Conservation (phyloP, 768 basidiomycete genomes). For the Chalciporus chontae region DNA sequence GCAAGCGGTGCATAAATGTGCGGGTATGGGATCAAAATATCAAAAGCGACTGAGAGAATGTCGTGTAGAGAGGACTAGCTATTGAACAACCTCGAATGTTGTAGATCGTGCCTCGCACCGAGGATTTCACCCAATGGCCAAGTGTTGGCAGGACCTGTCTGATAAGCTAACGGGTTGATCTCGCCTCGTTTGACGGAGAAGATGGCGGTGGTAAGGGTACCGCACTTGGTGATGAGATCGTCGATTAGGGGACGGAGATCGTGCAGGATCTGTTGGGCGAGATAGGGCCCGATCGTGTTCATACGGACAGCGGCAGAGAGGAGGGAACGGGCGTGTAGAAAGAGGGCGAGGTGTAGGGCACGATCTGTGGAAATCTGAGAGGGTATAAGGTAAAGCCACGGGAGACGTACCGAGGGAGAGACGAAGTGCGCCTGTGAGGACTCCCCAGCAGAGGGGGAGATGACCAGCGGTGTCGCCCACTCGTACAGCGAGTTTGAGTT, state of each 20-base stretch:
- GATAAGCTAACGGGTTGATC: constrained; percentile 18
- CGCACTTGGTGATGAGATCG: constrained; percentile 43
- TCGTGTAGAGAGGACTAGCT: constrained; percentile 39
- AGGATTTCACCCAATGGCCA: constrained; percentile 97
- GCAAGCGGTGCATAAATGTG: constrained; percentile 38
- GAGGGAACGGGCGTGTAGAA: constrained; percentile 86
- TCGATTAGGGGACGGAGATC: constrained; percentile 66
- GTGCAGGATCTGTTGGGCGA: constrained; percentile 82
- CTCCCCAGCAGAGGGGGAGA: constrained; percentile 88
- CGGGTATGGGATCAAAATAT: constrained; percentile 4
- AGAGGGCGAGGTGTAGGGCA: constrained; percentile 83
- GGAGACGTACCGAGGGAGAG: constrained; percentile 57
- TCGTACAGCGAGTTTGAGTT: constrained; percentile 66
- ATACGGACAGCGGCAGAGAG: constrained; percentile 90
- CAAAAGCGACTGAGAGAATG: background rate
- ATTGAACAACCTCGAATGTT: constrained; percentile 97
- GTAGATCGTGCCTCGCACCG: constrained; percentile 84
- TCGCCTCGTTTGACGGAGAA: constrained; percentile 16
- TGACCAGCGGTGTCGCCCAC: constrained; percentile 71
- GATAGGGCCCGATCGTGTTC: constrained; percentile 91
- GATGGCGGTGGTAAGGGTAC: constrained; percentile 47
- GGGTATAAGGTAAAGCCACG: background rate
- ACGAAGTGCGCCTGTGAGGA: constrained; percentile 74
- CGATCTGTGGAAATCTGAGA: constrained; percentile 50
- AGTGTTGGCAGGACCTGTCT: constrained; percentile 74